These are phyloP conservation scores for Strobilomyces dryophilus DNA, from an alignment of 768 basidiomycete species.

Conservation along the genomic window DNA sequence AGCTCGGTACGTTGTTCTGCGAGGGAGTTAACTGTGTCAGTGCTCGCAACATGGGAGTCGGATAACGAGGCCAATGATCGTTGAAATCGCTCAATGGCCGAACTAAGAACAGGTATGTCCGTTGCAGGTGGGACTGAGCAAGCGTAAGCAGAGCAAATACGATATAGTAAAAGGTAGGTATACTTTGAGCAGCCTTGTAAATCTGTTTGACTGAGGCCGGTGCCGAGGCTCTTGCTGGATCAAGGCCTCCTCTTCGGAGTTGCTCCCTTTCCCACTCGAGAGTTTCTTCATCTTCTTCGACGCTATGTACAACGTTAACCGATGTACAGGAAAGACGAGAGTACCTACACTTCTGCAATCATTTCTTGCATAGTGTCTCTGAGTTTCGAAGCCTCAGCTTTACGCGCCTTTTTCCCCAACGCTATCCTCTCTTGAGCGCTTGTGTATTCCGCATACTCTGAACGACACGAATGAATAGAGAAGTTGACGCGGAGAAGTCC, in stretches of 20 bases:
- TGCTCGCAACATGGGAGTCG: conserved; percentile 63
- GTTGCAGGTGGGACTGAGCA: conserved; percentile 60
- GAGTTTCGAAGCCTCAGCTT: conserved; percentile 61
- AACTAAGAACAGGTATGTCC: conserved; percentile 59
- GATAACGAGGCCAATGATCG: conserved; percentile 57
- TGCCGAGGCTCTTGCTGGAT: conserved; percentile 34
- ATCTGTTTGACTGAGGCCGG: conserved; percentile 43
- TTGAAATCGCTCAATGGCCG: conserved; percentile 58
- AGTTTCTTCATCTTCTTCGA: conserved; percentile 81
- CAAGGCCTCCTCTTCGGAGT: conserved; percentile 67
- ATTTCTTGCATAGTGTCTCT: conserved; percentile 72
- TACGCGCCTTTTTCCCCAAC: conserved; percentile 76
- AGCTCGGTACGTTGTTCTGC: conserved; percentile 61
- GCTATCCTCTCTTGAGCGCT: conserved; percentile 85
- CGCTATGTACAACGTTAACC: conserved; percentile 36
- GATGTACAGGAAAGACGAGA: background rate
- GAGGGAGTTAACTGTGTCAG: conserved; percentile 51
- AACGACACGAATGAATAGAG: conserved; percentile 5
- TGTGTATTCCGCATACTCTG: conserved; percentile 85
- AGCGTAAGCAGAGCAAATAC: conserved; percentile 9
- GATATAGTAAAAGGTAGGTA: conserved; percentile 15
- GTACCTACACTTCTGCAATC: conserved; percentile 74
- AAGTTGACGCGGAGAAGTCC: background rate
- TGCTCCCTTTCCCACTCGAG: conserved; percentile 85
- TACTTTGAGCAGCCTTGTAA: conserved; percentile 75